Conservation (phyloP, 805 yeast genomes). For the Candida khao-thaluensis region DNA sequence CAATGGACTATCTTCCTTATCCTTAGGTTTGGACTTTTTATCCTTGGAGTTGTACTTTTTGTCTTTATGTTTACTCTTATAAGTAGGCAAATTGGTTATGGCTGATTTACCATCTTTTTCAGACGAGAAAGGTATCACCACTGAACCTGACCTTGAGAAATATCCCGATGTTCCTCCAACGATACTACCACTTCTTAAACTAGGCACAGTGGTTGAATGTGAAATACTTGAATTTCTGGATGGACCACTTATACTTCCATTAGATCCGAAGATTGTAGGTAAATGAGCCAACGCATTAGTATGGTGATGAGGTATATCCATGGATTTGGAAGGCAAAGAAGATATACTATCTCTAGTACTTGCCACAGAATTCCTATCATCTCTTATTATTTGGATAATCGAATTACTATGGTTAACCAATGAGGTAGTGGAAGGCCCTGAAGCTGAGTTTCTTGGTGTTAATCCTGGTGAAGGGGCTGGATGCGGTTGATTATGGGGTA, state of each 20-base stretch:
- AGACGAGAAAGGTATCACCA: slow-evolving; percentile 32
- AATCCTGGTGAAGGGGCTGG: slow-evolving; percentile 21
- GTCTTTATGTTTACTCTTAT: slow-evolving; percentile 12
- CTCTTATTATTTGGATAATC: slow-evolving; percentile 40
- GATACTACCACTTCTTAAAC: slow-evolving; percentile 41
- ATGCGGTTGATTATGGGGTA: slow-evolving; percentile 42
- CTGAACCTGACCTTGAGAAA: slow-evolving; percentile 37
- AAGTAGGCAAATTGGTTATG: slow-evolving; percentile 10
- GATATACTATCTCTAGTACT: slow-evolving; percentile 39
- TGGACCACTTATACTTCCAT: slow-evolving; percentile 41
- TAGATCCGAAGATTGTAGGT: slow-evolving; percentile 42
- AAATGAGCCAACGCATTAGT: slow-evolving; percentile 41
- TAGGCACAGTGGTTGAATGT: slow-evolving; percentile 35
- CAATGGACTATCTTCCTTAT: slow-evolving; percentile 18
- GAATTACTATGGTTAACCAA: slow-evolving; percentile 32
- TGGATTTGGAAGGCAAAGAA: slow-evolving; percentile 43
- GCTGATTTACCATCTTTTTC: slow-evolving; percentile 16
- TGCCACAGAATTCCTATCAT: slow-evolving; percentile 37
- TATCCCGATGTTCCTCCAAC: slow-evolving; percentile 32
- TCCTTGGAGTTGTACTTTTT: slow-evolving; percentile 11
- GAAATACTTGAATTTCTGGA: slow-evolving; percentile 37
- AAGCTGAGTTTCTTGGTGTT: slow-evolving; percentile 32
- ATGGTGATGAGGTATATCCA: slow-evolving; percentile 49
- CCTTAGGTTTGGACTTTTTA: slow-evolving; percentile 10
- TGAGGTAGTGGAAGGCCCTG: slow-evolving; percentile 15